Evolutionary conservation across 2,329 filamentous ascomycete genomes (phyloP).

Genomic region (Coleophoma crateriformis): DNA sequence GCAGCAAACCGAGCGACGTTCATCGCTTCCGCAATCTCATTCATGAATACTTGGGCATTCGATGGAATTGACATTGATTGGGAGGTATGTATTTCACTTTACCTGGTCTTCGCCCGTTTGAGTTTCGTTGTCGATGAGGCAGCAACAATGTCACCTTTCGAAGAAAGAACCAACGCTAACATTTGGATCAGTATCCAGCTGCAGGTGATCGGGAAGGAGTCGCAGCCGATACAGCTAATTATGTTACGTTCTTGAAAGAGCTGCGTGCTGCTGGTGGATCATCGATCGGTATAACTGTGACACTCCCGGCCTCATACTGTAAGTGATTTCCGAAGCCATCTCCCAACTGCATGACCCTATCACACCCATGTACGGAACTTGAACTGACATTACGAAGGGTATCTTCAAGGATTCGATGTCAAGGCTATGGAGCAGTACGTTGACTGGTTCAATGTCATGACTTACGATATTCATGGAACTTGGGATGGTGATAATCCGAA

Average conservation of each 20-base stretch:
- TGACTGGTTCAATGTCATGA: slow-evolving; percentile 22
- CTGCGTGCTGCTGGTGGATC: neutral
- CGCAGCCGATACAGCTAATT: slow-evolving; percentile 22
- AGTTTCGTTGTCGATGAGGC: too few species aligned
- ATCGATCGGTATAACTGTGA: slow-evolving; percentile 14
- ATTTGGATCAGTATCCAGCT: too few species aligned
- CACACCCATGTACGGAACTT: too few species aligned
- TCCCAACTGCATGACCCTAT: too few species aligned
- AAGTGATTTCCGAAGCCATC: too few species aligned
- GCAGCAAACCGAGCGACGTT: slow-evolving; percentile 26
- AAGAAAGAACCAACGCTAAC: too few species aligned
- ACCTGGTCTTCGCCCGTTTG: too few species aligned
- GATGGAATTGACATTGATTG: slow-evolving; percentile 40
- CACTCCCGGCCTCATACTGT: slow-evolving; percentile 17
- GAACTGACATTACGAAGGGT: too few species aligned
- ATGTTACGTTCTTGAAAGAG: neutral
- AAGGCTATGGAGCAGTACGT: slow-evolving; percentile 12
- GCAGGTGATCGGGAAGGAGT: slow-evolving; percentile 32
- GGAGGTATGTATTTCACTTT: too few species aligned
- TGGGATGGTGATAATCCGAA: slow-evolving; percentile 13
- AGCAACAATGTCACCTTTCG: too few species aligned
- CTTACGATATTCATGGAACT: neutral
- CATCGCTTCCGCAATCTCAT: slow-evolving; percentile 27
- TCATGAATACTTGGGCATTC: slow-evolving; percentile 35
- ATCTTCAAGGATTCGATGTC: slow-evolving; percentile 3